Percentiles rank a stretch among this genome's conserved stretches.
phyloP scores from a whole-genome alignment of 2,329 filamentous ascomycete species.

The Monosporascus sp. region DNA sequence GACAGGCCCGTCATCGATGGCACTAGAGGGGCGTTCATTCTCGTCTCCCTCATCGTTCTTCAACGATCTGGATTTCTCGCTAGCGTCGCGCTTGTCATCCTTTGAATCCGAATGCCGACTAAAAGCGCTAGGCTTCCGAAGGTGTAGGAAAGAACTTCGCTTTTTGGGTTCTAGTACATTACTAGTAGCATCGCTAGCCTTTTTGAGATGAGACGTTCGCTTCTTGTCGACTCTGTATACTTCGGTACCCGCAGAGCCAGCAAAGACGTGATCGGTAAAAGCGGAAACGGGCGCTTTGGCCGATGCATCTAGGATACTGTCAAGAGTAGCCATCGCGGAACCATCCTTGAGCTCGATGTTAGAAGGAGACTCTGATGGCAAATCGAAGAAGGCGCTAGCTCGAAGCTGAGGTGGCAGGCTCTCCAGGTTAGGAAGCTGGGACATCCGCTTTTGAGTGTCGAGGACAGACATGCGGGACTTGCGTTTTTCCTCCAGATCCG shows the following conservation, averaged over 20 bases:
- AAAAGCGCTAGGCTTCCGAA: conserved; percentile 35
- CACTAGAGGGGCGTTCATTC: conserved; percentile 17
- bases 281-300: conserved; percentile 81
- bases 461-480: conserved; percentile 32
- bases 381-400: conserved; percentile 87
- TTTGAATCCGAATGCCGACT: conserved; percentile 21
- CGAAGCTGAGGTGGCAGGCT: conserved; percentile 76
- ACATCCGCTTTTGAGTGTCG: conserved; percentile 32
- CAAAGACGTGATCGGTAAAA: conserved; percentile 85
- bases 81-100: conserved; percentile 15
- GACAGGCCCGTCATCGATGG: conserved; percentile 25
- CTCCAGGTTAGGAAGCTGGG: conserved; percentile 36
- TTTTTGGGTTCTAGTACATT: conserved; percentile 34
- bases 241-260: conserved; percentile 68
- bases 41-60: conserved; percentile 17
- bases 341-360: conserved; percentile 61
- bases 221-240: conserved; percentile 63
- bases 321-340: conserved; percentile 82
- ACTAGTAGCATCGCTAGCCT: conserved; percentile 13
- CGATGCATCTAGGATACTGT: conserved; percentile 87
- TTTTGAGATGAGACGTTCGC: conserved; percentile 34
- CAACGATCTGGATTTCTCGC: conserved; percentile 1
- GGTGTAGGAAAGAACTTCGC: conserved; percentile 44
- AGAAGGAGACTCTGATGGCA: conserved; percentile 47
- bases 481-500: conserved; percentile 16